Conservation (phyloP, 2,329 filamentous ascomycete genomes). For the Pestalotiopsis sp. region DNA sequence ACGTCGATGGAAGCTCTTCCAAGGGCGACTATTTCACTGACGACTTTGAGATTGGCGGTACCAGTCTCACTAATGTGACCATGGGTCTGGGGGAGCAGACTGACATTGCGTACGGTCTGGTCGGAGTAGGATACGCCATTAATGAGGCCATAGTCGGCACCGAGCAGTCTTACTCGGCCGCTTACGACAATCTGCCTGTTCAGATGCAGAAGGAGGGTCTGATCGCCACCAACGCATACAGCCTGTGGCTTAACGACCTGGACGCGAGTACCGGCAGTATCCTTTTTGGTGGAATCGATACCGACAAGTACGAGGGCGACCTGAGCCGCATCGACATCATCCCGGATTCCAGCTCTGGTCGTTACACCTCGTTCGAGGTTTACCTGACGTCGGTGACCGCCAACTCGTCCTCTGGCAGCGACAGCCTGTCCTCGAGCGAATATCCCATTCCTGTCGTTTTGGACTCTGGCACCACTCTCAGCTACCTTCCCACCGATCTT, state of each 20-base stretch:
- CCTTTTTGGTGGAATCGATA: conserved; percentile 81
- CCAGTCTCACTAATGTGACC: conserved; percentile 55
- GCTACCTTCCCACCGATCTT: conserved; percentile 67
- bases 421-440: conserved; percentile 42
- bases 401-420: conserved; percentile 50
- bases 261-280: conserved; percentile 68
- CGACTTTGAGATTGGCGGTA: conserved; percentile 54
- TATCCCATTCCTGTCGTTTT: conserved; percentile 65
- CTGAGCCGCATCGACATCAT: conserved; percentile 65
- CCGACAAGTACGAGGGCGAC: conserved; percentile 68
- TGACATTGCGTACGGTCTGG: conserved; percentile 57
- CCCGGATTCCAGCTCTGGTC: conserved; percentile 37
- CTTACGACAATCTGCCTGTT: conserved; percentile 64
- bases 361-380: conserved; percentile 50
- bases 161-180: conserved; percentile 25
- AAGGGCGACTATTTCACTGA: conserved; percentile 63
- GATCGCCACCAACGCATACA: conserved; percentile 71
- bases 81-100: conserved; percentile 61
- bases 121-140: conserved; percentile 61
- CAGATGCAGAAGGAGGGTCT: conserved; percentile 63
- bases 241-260: conserved; percentile 67
- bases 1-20: conserved; percentile 62
- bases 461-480: conserved; percentile 76
- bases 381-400: conserved; percentile 50
- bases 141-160: conserved; percentile 52